These are phyloP conservation scores for Phyllosticta citriasiana DNA, from an alignment of 2,329 filamentous ascomycete species.

Conservation along the genomic window DNA sequence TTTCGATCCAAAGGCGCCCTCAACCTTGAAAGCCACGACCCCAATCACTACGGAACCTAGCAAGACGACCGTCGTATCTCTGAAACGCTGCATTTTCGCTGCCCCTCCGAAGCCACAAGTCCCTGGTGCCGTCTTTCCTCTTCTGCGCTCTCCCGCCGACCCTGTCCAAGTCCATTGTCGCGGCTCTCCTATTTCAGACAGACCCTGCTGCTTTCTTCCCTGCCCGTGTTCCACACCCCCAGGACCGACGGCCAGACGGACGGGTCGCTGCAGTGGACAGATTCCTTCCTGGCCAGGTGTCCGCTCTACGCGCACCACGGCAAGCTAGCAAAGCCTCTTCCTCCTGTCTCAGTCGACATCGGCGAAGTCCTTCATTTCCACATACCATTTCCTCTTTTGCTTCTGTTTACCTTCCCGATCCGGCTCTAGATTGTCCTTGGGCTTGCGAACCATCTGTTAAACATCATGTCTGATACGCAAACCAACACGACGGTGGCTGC, in stretches of 20 bases:
- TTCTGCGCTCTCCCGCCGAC: background rate
- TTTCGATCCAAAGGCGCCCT: background rate
- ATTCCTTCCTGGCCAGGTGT: background rate
- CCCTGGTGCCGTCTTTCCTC: background rate
- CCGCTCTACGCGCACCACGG: background rate
- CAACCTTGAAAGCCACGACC: background rate
- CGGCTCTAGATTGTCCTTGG: background rate
- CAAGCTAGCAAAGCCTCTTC: background rate
- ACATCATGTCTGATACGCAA: constrained; percentile 2
- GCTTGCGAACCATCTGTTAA: background rate
- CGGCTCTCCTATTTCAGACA: background rate
- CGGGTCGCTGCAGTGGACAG: background rate
- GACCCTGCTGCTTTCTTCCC: background rate
- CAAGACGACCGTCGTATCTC: background rate
- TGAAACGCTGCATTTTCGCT: background rate
- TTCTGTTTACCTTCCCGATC: background rate
- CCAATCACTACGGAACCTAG: background rate
- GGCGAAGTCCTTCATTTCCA: background rate
- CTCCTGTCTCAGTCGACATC: background rate
- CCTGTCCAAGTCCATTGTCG: background rate
- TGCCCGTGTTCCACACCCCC: background rate
- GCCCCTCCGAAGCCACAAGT: background rate
- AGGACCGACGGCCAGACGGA: background rate
- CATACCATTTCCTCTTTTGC: background rate
- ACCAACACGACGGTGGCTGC: background rate